phyloP scores from a whole-genome alignment of 257 asterid species.

The Jasminum sambac region DNA sequence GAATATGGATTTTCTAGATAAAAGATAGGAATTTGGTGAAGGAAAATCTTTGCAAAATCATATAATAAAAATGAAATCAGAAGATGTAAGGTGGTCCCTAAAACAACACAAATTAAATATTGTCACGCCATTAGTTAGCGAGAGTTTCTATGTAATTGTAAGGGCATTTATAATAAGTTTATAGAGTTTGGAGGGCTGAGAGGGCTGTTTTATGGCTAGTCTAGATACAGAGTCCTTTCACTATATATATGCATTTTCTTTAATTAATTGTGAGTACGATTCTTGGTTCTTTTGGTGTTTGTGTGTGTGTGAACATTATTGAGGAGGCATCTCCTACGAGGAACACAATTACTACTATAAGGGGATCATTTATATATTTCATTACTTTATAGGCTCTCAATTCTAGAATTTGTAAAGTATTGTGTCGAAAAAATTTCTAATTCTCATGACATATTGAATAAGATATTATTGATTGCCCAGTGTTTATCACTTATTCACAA shows the following conservation, averaged over 20 bases:
- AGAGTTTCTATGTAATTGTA: constrained; percentile 35
- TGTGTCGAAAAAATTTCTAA: too few species aligned
- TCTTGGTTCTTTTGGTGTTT: neutral
- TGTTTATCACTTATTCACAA: too few species aligned
- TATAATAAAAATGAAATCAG: neutral
- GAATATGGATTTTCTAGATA: constrained; percentile 17
- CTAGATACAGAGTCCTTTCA: constrained; percentile 10
- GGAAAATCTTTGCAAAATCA: constrained; percentile 24
- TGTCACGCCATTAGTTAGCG: constrained; percentile 47
- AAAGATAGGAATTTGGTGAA: constrained; percentile 25
- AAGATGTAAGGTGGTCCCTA: constrained; percentile 42
- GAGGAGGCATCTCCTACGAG: constrained; percentile 27
- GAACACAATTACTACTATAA: constrained; percentile 24
- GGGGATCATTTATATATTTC: constrained; percentile 32
- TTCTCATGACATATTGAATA: too few species aligned
- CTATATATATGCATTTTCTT: neutral
- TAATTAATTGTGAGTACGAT: neutral
- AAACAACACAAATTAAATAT: constrained; percentile 41
- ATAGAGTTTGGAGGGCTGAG: constrained; percentile 36
- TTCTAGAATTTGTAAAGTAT: too few species aligned
- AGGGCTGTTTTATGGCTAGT: constrained; percentile 13
- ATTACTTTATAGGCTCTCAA: too few species aligned
- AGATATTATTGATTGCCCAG: too few species aligned
- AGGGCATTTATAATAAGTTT: constrained; percentile 34
- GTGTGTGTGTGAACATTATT: neutral